These are phyloP conservation scores for Didymella arachidicola DNA, from an alignment of 2,329 filamentous ascomycete species.

Conservation along the genomic window DNA sequence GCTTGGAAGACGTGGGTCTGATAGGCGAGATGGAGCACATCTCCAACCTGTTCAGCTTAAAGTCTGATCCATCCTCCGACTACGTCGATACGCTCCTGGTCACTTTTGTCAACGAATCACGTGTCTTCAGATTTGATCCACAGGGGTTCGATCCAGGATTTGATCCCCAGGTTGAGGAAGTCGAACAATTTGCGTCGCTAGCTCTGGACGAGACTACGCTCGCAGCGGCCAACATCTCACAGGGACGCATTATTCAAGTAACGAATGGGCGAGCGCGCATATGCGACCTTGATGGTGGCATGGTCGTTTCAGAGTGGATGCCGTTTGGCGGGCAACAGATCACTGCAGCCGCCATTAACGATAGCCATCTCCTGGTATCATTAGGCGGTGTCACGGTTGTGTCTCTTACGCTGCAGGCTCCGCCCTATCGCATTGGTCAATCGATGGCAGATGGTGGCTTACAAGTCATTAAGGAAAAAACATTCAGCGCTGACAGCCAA, in stretches of 20 bases:
- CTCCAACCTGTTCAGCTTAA: slow-evolving; percentile 75
- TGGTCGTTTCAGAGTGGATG: slow-evolving; percentile 67
- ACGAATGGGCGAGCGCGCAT: slow-evolving; percentile 71
- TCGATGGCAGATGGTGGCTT: slow-evolving; percentile 58
- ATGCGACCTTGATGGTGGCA: slow-evolving; percentile 64
- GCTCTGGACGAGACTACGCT: slow-evolving; percentile 75
- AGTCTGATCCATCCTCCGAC: slow-evolving; percentile 57
- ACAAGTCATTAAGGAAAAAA: slow-evolving; percentile 64
- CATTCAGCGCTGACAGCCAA: slow-evolving; percentile 73
- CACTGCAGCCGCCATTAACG: slow-evolving; percentile 79
- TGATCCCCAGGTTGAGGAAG: slow-evolving; percentile 75
- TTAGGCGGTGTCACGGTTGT: slow-evolving; percentile 76
- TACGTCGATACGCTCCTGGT: slow-evolving; percentile 76
- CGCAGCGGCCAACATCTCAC: slow-evolving; percentile 70
- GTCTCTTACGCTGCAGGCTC: slow-evolving; percentile 66
- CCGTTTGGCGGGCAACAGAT: slow-evolving; percentile 64
- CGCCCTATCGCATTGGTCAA: slow-evolving; percentile 8
- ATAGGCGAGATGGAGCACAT: slow-evolving; percentile 80
- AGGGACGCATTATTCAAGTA: slow-evolving; percentile 75
- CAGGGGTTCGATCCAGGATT: slow-evolving; percentile 57
- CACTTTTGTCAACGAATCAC: slow-evolving; percentile 83
- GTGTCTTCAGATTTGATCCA: slow-evolving; percentile 77
- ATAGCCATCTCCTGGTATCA: slow-evolving; percentile 74
- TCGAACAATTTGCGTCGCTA: slow-evolving; percentile 77
- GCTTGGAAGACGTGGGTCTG: slow-evolving; percentile 84